Base-by-base conservation (phyloP, 78 protist species). In the Protostelium mycophagum region DNA sequence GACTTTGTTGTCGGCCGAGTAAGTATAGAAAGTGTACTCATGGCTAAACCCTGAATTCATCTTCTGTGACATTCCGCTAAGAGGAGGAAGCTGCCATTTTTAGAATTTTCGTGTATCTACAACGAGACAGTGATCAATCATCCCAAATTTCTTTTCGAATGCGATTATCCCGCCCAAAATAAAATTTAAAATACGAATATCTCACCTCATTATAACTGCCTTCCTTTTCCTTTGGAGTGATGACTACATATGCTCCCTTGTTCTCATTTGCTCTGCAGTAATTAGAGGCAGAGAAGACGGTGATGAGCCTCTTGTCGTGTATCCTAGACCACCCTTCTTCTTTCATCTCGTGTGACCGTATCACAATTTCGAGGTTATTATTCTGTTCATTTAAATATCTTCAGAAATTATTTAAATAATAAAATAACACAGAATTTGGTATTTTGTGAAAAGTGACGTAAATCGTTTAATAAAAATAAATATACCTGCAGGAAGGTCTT, bases 211-310 rank as follows among this genome's bases (percentile, higher is more conserved):
- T n/a, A n/a, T n/a, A n/a, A n/a, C n/a, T n/a, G n/a, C n/a, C n/a
- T 25, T 51, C 16, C 34, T 85, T 85, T 16, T 85, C 86, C 86
- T 85, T 85, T 85, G 86, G 35, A 16, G 37, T 37, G 37, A 36
- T 36, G 86, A 85, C 86, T 36, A 85, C 86, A 16, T 36, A 95
- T n/a, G 99, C 98, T 37, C 98, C 99, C 90, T 97, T 96, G 94
- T 98, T 98, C 87, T 98, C 98, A 89, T 94, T 87, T 88, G 89
- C 93, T 83, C 91, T 93, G 85, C 99, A 98, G 90, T 98, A 98
- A 83, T 98, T 98, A 29, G 99, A 98, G 0, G 99, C 99, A 10
- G 97, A 93, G 95, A 98, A 98, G 39, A 98, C 88, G 35, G 99
- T 98, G 89, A 98, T 96, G 87, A 94, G 83, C 38, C 94, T 86